Evolutionary conservation across 2,329 filamentous ascomycete genomes (phyloP).

Genomic region (Tolypocladium amazonense): DNA sequence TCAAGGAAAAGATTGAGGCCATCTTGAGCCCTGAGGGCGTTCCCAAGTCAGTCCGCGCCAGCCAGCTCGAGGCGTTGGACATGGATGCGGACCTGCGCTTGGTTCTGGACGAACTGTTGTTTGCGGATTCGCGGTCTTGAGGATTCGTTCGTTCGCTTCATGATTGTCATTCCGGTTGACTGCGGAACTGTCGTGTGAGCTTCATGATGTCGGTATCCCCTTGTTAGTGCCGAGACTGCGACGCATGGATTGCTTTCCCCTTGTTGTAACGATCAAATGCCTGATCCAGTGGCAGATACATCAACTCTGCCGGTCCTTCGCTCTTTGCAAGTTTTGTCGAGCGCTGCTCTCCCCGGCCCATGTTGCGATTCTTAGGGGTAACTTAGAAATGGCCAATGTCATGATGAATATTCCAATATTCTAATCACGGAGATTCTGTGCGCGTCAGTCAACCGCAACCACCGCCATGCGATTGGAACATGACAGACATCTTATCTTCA

Average conservation of each 20-base stretch:
- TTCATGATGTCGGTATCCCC: not conserved
- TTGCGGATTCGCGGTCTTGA: constrained; percentile 7
- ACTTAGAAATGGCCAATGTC: too few species aligned
- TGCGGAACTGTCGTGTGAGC: not conserved
- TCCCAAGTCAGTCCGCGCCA: constrained; percentile 3
- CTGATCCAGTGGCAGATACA: not conserved
- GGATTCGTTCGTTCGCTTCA: not conserved
- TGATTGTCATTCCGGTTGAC: not conserved
- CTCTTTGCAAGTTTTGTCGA: not conserved
- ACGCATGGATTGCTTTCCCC: not conserved
- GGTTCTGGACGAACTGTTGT: constrained; percentile 8
- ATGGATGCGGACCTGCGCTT: constrained; percentile 10
- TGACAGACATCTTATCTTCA: too few species aligned
- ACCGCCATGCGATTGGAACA: too few species aligned
- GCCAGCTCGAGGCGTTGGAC: constrained; percentile 9
- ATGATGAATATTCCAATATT: too few species aligned
- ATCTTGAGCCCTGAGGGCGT: constrained; percentile 3
- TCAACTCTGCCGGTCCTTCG: not conserved
- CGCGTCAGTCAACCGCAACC: too few species aligned
- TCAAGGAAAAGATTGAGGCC: constrained; percentile 9
- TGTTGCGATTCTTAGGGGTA: too few species aligned
- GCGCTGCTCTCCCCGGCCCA: too few species aligned
- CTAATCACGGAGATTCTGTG: too few species aligned
- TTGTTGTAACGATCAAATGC: not conserved
- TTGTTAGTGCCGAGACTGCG: not conserved